Evolutionary conservation across 768 basidiomycete species (phyloP).

Genomic region (Trichaptum fuscoviolaceum): DNA sequence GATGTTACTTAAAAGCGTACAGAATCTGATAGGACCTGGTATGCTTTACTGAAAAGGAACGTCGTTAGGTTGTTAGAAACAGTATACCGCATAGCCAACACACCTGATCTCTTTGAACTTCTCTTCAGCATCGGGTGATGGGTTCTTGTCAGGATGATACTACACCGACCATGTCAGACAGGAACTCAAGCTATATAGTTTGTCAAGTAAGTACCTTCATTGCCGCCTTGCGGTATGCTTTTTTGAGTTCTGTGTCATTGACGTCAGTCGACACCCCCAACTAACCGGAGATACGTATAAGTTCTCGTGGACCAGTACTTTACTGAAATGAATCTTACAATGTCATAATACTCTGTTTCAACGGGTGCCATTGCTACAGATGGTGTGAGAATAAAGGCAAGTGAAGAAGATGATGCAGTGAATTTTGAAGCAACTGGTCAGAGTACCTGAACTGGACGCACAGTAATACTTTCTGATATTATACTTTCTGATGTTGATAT

Average conservation of each 20-base stretch:
- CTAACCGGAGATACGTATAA: conserved; percentile 30
- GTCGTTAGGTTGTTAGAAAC: background rate
- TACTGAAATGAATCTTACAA: conserved; percentile 43
- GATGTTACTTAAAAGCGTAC: conserved; percentile 37
- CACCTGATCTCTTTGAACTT: conserved; percentile 97
- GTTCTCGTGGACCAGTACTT: background rate
- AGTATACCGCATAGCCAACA: conserved; percentile 11
- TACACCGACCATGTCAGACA: conserved; percentile 24
- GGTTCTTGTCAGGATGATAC: conserved; percentile 97
- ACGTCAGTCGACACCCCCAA: conserved; percentile 68
- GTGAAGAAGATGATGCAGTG: conserved; percentile 5
- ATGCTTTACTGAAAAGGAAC: conserved; percentile 68
- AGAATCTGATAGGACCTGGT: conserved; percentile 84
- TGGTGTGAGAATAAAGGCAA: conserved; percentile 2
- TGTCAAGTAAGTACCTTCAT: conserved; percentile 62
- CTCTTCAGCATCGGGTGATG: conserved; percentile 86
- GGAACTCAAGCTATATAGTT: conserved; percentile 3
- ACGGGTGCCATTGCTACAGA: conserved; percentile 64
- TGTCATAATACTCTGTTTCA: conserved; percentile 85
- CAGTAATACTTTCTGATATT: too few relatives aligned
- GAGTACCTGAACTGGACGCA: too few relatives aligned
- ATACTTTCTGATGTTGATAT: too few relatives aligned
- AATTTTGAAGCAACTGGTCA: too few relatives aligned
- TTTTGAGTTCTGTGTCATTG: conserved; percentile 81
- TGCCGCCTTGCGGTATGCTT: conserved; percentile 90